Base-by-base conservation (phyloP, 139 green algal species). In the Chlorella sp. region DNA sequence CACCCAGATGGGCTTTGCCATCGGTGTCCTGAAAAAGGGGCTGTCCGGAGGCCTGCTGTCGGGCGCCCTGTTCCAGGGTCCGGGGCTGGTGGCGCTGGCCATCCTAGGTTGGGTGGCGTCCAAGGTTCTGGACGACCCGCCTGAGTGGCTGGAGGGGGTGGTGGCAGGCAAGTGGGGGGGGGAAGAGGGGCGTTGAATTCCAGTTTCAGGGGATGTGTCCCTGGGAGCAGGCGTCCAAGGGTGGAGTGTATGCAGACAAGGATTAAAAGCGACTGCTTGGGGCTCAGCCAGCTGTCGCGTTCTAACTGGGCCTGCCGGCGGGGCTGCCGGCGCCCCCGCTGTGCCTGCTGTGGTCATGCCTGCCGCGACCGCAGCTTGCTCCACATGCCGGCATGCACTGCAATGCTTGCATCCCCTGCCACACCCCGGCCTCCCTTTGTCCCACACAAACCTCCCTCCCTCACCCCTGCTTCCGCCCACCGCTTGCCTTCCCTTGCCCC, bases 1-100 rank as follows among this genome's bases (percentile, higher is more conserved):
- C 68, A 99, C 97, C 87, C 95, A 93, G 81, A 92, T 94, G 88
- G 68, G 75, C 57, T 93, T 93, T 89, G 83, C 84, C 15, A 60
- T 93, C 3, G 88, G 88, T 53, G 82, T 90, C 64, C 90, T 97
- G 40, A 97, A 98, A 91, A 96, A 96, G 84, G 97, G 97, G 32
- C 90, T 96, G 0, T 37, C 92, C 85, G 95, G 95, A 40, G 95
- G 95, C 68, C 90, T 97, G 57, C 79, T 98, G 36, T 94, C 92
- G 28, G 96, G 93, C 22, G 92, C 95, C 2, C 95, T 99, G 86
- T 99, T 99, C 93, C 84, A 88, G 92, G 96, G 97, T 87, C 97
- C 97, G 0, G 97, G 96, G 40, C 90, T 97, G 14, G 21, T 98
- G 87, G 95, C 98, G 48, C 97, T 98, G 92, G 94, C 95, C 32